These are phyloP conservation scores for Irpex sp. DNA, from an alignment of 1,284 basidiomycete species.

Conservation along the genomic window DNA sequence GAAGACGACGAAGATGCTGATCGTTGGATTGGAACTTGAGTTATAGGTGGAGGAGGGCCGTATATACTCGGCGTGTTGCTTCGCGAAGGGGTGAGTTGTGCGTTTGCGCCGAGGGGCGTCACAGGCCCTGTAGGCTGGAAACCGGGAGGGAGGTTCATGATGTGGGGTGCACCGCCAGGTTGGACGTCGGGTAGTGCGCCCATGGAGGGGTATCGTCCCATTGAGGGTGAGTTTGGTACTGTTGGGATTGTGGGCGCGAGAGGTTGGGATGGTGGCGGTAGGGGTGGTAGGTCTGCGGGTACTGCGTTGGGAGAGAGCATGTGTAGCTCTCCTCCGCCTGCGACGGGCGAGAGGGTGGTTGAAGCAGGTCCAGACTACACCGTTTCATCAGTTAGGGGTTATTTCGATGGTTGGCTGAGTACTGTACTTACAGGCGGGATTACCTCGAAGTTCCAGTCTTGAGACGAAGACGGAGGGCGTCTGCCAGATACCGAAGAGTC, in stretches of 20 bases:
- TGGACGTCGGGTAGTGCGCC: conserved; percentile 1
- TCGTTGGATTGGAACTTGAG: neutral
- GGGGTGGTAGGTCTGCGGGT: conserved; percentile 10
- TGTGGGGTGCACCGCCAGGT: neutral
- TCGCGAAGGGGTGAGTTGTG: no score
- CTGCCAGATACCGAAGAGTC: neutral
- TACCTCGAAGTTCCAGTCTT: conserved; percentile 7
- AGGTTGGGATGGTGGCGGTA: conserved; percentile 7
- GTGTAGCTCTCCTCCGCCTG: conserved; percentile 8
- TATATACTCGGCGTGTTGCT: conserved; percentile 4
- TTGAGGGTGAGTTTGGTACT: conserved; percentile 15
- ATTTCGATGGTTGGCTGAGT: neutral
- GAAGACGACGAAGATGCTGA: conserved; percentile 9
- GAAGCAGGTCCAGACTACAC: conserved; percentile 22
- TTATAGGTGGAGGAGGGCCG: neutral
- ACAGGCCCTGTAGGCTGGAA: conserved; percentile 15
- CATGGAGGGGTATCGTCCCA: conserved; percentile 11
- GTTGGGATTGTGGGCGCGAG: conserved; percentile 13
- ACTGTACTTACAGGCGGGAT: conserved; percentile 19
- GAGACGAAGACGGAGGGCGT: conserved; percentile 13
- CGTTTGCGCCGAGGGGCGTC: neutral
- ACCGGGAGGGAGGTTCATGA: conserved; percentile 17
- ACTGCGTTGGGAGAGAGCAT: conserved; percentile 19
- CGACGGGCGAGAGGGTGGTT: conserved; percentile 11
- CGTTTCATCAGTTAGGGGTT: neutral